Percentiles rank a stretch among this genome's conserved stretches.
These are phyloP conservation scores for Pichia nanzhaoensis DNA, from an alignment of 805 yeast genomes.

Conservation along the genomic window DNA sequence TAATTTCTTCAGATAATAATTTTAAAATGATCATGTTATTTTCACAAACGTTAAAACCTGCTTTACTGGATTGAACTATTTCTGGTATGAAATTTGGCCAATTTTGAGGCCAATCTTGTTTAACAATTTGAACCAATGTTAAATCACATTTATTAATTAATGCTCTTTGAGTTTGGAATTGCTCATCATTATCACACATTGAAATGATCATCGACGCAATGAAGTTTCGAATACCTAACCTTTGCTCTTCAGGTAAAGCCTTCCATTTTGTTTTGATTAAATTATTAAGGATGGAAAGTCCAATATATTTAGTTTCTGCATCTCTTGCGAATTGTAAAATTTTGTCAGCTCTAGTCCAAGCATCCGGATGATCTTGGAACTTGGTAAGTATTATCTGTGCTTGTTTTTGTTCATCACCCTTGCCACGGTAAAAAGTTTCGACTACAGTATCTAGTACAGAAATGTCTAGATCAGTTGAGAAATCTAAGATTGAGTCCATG, in stretches of 20 bases:
- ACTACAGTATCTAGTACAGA: constrained; percentile 76
- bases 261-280: constrained; percentile 93
- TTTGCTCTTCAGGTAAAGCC: constrained; percentile 78
- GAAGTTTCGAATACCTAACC: constrained; percentile 89
- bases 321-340: constrained; percentile 72
- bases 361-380: constrained; percentile 90
- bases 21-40: constrained; percentile 92
- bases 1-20: constrained; percentile 89
- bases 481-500: constrained; percentile 88
- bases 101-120: constrained; percentile 98
- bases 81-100: constrained; percentile 98
- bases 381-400: constrained; percentile 69
- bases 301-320: constrained; percentile 88
- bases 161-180: constrained; percentile 67
- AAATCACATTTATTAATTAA: constrained; percentile 89
- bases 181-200: constrained; percentile 75
- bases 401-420: constrained; percentile 63
- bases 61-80: constrained; percentile 73
- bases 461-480: constrained; percentile 77
- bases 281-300: constrained; percentile 82
- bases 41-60: constrained; percentile 91
- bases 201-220: constrained; percentile 89
- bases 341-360: constrained; percentile 92
- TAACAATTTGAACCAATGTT: constrained; percentile 87
- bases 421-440: constrained; percentile 72